phyloP scores from a whole-genome alignment of 345 rosid species.

The Populus pruinosa region DNA sequence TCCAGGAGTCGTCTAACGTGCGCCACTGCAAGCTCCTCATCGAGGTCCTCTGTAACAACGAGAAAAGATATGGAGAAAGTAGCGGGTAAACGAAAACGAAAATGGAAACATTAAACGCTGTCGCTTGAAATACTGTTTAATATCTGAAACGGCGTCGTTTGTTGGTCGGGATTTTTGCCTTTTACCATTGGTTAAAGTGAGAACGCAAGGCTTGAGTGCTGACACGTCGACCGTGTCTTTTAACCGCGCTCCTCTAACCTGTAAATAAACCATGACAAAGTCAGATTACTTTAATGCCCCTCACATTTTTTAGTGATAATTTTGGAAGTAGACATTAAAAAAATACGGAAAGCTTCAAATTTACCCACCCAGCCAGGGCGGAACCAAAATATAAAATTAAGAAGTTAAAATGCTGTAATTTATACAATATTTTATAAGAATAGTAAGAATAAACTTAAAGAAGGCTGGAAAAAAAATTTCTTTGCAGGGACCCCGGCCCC shows the following conservation, averaged over 20 bases:
- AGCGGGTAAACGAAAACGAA: no score
- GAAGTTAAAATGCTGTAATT: no score
- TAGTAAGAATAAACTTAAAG: no score
- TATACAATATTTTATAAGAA: no score
- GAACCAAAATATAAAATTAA: no score
- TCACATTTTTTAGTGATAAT: neutral
- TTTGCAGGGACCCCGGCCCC: no score
- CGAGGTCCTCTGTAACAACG: slow-evolving; percentile 63
- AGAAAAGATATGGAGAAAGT: neutral
- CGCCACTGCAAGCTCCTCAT: slow-evolving; percentile 76
- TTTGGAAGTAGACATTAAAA: neutral
- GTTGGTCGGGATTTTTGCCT: neutral
- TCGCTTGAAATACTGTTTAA: neutral
- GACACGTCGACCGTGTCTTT: slow-evolving; percentile 73
- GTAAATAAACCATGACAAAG: slow-evolving; percentile 3
- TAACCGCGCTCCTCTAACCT: slow-evolving; percentile 72
- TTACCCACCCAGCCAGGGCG: no score
- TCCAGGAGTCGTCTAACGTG: slow-evolving; percentile 91
- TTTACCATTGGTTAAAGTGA: slow-evolving; percentile 63
- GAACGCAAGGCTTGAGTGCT: slow-evolving; percentile 79
- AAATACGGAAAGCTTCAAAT: neutral
- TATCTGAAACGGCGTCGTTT: slow-evolving; percentile 15
- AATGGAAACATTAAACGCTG: no score
- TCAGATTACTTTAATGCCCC: neutral
- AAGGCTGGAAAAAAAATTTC: no score